These are phyloP conservation scores for Plasmopara viticola DNA, from an alignment of 352 stramenopile genomes.

Conservation along the genomic window DNA sequence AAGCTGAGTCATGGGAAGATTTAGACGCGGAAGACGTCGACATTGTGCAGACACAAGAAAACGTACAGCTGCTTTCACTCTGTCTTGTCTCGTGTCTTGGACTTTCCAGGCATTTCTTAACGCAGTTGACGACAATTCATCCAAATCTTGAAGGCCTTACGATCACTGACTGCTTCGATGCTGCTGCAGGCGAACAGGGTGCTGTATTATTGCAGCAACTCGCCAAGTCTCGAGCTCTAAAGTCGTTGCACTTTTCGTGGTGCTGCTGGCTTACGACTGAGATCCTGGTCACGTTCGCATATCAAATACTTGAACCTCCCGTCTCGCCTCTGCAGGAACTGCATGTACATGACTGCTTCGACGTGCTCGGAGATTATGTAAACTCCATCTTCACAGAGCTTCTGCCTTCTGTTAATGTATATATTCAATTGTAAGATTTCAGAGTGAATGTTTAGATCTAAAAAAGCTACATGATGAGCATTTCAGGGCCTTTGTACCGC, in stretches of 20 bases:
- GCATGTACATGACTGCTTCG: constrained; percentile 62
- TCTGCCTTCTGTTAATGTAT: constrained; percentile 33
- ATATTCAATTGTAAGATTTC: constrained; percentile 16
- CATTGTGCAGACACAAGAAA: constrained; percentile 51
- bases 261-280: constrained; percentile 78
- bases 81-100: constrained; percentile 63
- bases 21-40: constrained; percentile 64
- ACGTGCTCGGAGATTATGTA: constrained; percentile 72
- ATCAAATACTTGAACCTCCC: constrained; percentile 56
- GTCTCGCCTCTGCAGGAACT: constrained; percentile 39
- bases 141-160: constrained; percentile 50
- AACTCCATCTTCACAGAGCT: constrained; percentile 56
- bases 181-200: constrained; percentile 31
- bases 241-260: constrained; percentile 70
- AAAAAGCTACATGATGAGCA: constrained; percentile 32
- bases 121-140: constrained; percentile 33
- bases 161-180: constrained; percentile 70
- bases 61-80: constrained; percentile 48
- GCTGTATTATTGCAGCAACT: constrained; percentile 44
- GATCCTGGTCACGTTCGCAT: constrained; percentile 61
- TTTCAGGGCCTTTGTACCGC: constrained; percentile 66
- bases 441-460: background rate
- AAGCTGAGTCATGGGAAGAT: constrained; percentile 67
- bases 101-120: constrained; percentile 45
- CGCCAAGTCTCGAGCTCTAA: constrained; percentile 44